Conservation (phyloP, 73 alveolate genomes). For the Uronychia setigera region DNA sequence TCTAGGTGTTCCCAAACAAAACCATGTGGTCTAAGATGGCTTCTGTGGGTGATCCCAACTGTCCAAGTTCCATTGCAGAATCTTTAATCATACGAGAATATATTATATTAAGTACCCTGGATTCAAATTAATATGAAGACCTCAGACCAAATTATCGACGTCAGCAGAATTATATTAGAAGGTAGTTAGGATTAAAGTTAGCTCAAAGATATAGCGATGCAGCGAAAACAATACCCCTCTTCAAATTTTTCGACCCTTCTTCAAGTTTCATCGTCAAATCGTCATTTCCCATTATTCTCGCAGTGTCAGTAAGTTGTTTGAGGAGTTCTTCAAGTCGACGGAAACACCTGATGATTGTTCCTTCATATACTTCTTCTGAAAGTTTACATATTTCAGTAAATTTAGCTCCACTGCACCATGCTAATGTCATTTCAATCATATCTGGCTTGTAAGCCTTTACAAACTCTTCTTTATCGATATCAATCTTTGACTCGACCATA, state of each 20-base stretch:
- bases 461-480: conserved; percentile 92
- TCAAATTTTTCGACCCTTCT: conserved; percentile 89
- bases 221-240: conserved; percentile 99
- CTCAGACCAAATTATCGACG: conserved; percentile 9
- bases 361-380: conserved; percentile 93
- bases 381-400: conserved; percentile 90
- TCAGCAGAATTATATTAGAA: background rate
- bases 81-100: background rate
- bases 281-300: conserved; percentile 90
- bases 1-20: background rate
- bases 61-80: background rate
- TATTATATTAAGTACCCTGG: background rate
- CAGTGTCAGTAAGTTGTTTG: conserved; percentile 84
- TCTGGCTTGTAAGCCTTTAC: conserved; percentile 89
- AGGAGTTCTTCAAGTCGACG: conserved; percentile 97
- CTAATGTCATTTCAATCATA: conserved; percentile 88
- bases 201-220: conserved; percentile 96
- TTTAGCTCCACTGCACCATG: conserved; percentile 94
- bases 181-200: background rate
- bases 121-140: conserved; percentile 3
- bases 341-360: conserved; percentile 93
- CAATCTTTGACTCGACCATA: conserved; percentile 88
- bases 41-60: background rate
- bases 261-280: conserved; percentile 89
- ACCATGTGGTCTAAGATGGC: background rate